Evolutionary conservation across 768 basidiomycete genomes (phyloP), one percentile per base, ranked within the genome.

Genomic region (Serendipita vermifera): DNA sequence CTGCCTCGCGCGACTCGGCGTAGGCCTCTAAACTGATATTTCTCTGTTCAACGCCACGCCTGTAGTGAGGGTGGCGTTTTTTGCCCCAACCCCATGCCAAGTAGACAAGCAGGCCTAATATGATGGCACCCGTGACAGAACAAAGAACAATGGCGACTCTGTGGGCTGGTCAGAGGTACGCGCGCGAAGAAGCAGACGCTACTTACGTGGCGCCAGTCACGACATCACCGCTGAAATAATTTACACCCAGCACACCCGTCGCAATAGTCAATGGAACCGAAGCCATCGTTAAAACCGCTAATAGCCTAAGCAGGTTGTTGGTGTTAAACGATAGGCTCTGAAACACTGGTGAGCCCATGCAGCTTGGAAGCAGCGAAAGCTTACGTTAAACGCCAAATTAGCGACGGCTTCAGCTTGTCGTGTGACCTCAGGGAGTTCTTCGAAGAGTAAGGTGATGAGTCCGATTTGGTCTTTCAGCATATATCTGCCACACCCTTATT

Each of bases 391-490:
- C 7, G 46, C 46, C 7, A 51, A 31, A 7, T 15, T 24, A 7
- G 24, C 46, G 7, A 51, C 46, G n/a, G 46, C 46, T n/a, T 51
- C 46, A 5, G 46, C 46, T 31, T 51, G 46, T 9, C 29, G 26
- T 15, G 29, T 15, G 5, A 51, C 24, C 26, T 51, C 46, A 7
- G 46, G 46, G n/a, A 51, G 22, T 31, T 51, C 46, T 29, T 51
- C 46, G 5, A 29, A 22, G n/a, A 51, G 22, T 7, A 51, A 31
- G 7, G 20, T 51, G 27, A 51, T 51, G 46, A 51, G 46, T 7
- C 46, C 46, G 24, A 31, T 31, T 26, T 51, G 46, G 17, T 51
- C 46, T 7, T 51, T 51, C 24, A 51, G 20, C n/a, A 20, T 22
- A 51, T 51, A 9, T 26, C 39, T 41, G 26, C 27, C 36, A 41